A percentile compares a stretch with the other conserved stretches of the same genome.
Evolutionary conservation across 2,329 filamentous ascomycete species (phyloP).

Genomic region (Cladophialophora yegresii): DNA sequence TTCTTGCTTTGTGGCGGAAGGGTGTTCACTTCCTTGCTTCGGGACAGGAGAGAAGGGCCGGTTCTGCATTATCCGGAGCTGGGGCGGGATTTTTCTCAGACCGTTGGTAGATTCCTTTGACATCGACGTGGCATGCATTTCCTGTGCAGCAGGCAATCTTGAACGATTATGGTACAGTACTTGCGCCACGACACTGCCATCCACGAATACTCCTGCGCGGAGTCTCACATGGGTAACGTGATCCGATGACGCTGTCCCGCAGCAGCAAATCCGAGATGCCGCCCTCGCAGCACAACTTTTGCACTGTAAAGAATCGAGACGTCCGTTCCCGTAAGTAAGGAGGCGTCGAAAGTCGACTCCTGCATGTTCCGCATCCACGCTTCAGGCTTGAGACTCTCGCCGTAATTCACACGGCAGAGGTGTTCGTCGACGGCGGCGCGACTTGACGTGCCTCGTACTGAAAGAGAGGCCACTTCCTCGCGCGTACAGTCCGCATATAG

Average conservation of each 20-base stretch:
- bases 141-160: neutral
- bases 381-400: neutral
- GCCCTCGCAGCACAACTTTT: neutral
- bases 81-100: neutral
- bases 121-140: neutral
- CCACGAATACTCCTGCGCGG: neutral
- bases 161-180: neutral
- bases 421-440: slow-evolving; percentile 10
- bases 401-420: slow-evolving; percentile 12
- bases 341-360: neutral
- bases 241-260: neutral
- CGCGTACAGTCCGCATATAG: slow-evolving; percentile 25
- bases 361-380: neutral
- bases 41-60: neutral
- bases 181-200: neutral
- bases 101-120: neutral
- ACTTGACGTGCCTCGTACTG: slow-evolving; percentile 5
- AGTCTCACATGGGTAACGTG: neutral
- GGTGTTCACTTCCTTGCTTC: neutral
- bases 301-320: neutral
- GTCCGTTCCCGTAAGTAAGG: neutral
- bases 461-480: slow-evolving; percentile 18
- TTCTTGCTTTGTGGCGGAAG: neutral
- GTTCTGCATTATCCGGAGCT: neutral
- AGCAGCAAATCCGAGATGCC: no score